These are phyloP conservation scores for Rhodotorula toruloides DNA, from an alignment of 768 basidiomycete species.

Conservation along the genomic window DNA sequence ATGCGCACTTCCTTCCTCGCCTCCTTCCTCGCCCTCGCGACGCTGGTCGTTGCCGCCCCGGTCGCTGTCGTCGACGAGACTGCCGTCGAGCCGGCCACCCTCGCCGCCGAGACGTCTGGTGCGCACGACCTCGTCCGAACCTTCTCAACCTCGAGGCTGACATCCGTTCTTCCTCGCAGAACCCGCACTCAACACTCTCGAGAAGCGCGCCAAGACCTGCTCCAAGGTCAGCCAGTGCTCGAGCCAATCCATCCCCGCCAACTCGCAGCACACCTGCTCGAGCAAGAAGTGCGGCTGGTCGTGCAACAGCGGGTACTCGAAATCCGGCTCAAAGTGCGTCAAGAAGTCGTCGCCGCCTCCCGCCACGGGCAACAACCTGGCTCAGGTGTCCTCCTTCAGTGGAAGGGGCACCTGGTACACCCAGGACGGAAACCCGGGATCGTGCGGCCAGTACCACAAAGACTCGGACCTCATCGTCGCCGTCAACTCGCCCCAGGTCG, in stretches of 20 bases:
- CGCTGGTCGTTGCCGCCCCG: conserved; percentile 12
- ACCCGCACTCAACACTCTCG: background rate
- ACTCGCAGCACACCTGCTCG: background rate
- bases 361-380: background rate
- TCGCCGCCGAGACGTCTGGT: background rate
- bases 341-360: background rate
- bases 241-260: background rate
- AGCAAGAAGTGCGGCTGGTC: background rate
- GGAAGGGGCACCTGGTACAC: conserved; percentile 57
- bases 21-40: conserved; percentile 16
- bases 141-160: conserved; percentile 1
- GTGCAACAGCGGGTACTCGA: background rate
- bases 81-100: background rate
- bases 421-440: conserved; percentile 54
- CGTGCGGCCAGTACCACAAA: conserved; percentile 6
- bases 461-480: background rate
- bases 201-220: background rate
- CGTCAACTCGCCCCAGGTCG: background rate
- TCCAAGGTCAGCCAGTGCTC: background rate
- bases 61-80: background rate
- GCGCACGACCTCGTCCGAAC: background rate
- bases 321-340: background rate
- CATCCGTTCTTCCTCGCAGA: background rate
- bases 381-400: conserved; percentile 13
- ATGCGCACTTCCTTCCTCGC: conserved; percentile 23